Evolutionary conservation across 2,329 filamentous ascomycete genomes (phyloP).

Genomic region (Colletotrichum filicis): DNA sequence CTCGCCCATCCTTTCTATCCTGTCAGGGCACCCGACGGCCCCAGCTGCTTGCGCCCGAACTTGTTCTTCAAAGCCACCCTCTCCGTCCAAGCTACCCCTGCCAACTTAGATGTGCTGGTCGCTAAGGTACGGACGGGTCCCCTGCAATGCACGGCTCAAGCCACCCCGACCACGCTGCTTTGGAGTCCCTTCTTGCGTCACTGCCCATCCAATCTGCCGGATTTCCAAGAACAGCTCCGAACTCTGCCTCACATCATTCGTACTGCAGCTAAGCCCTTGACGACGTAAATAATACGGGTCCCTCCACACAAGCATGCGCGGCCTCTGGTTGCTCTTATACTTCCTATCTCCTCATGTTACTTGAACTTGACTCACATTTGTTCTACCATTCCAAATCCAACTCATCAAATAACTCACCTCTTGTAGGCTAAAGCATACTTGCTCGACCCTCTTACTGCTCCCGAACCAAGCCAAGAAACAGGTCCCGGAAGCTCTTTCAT

Average conservation of each 20-base stretch:
- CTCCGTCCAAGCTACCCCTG: slow-evolving; percentile 26
- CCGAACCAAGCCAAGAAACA: slow-evolving; percentile 75
- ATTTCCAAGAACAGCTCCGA: slow-evolving; percentile 33
- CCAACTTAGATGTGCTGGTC: slow-evolving; percentile 10
- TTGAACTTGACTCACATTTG: background rate
- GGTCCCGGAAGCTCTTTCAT: slow-evolving; percentile 70
- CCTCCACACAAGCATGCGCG: slow-evolving; percentile 26
- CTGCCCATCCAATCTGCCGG: slow-evolving; percentile 24
- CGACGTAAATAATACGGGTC: slow-evolving; percentile 37
- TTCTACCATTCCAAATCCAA: background rate
- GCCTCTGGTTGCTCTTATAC: slow-evolving; percentile 10
- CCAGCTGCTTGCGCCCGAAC: background rate
- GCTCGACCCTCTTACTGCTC: slow-evolving; percentile 75
- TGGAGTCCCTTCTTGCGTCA: slow-evolving; percentile 34
- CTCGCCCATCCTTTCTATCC: slow-evolving; percentile 5
- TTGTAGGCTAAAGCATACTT: slow-evolving; percentile 72
- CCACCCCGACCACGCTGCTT: slow-evolving; percentile 21
- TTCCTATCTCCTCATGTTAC: background rate
- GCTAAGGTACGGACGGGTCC: slow-evolving; percentile 19
- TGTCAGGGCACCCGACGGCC: slow-evolving; percentile 1
- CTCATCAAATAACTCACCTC: background rate
- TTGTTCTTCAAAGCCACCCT: background rate
- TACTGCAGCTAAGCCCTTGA: slow-evolving; percentile 33
- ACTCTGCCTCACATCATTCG: slow-evolving; percentile 22
- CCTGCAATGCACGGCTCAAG: slow-evolving; percentile 26